Evolutionary conservation across 495 filamentous ascomycete genomes (phyloP), one percentile per base, ranked within the genome.

Genomic region (Daldinia concentrica): DNA sequence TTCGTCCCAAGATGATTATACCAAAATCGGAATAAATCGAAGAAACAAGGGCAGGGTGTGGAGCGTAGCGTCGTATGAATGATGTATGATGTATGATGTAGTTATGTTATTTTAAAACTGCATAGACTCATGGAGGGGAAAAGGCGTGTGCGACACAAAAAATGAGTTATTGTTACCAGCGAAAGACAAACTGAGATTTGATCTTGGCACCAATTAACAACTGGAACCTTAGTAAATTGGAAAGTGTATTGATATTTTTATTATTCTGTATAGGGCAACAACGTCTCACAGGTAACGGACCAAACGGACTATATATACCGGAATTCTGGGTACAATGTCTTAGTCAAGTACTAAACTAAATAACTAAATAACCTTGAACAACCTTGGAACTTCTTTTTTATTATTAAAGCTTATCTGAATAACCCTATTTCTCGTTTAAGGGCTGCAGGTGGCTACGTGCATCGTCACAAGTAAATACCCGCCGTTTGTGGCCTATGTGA

Each of bases 21-120:
- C n/a, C 9, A 34, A 61, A 36, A 50, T 54, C 17, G 36, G 26
- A 34, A 57, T 48, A 45, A 57, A 45, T 45, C 3, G 27, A 48
- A 57, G 37, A 34, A 56, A 43, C 24, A 22, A 36, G 36, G 48
- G 45, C 5, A 12, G 8, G 8, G 26, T 54, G 60, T 63, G 48
- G 62, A 50, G 24, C 37, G 30, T 24, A 66, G 64, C 30, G 56
- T 66, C 17, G 64, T 39, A 59, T 59, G 56, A 30, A 66, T 58
- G 24, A 62, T 60, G 39, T 60, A 58, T 41, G 48, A 54, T 54
- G 60, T 45, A 50, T n/a, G n/a, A n/a, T n/a, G n/a, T n/a, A n/a
- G n/a, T n/a, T n/a, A n/a, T 45, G 19, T 9, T 39, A 60, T 36
- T 14, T 26, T 29, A 54, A 11, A 66, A 51, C 26, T 36, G 51